These are phyloP conservation scores for Candida oleophila DNA, from an alignment of 805 yeast species.

Conservation along the genomic window DNA sequence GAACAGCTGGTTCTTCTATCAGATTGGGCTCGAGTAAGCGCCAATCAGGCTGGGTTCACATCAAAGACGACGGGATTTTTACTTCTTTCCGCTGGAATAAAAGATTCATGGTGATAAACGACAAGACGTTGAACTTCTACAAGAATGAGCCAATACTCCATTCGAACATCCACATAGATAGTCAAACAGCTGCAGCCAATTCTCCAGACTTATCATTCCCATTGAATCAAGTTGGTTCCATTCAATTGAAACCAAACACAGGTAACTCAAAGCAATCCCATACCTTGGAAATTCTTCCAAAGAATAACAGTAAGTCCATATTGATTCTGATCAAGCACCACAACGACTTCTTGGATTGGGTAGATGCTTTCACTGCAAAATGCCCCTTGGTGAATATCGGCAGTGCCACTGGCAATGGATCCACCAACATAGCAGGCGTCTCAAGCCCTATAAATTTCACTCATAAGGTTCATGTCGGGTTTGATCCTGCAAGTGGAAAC, in stretches of 20 bases:
- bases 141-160: slow-evolving; percentile 52
- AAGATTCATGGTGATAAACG: slow-evolving; percentile 75
- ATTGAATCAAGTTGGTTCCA: slow-evolving; percentile 33
- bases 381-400: slow-evolving; percentile 58
- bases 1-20: slow-evolving; percentile 9
- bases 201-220: slow-evolving; percentile 39
- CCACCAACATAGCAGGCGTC: slow-evolving; percentile 43
- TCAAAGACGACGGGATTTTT: slow-evolving; percentile 85
- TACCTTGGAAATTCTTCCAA: slow-evolving; percentile 75
- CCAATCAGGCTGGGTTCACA: slow-evolving; percentile 81
- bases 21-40: slow-evolving; percentile 28
- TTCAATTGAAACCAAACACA: slow-evolving; percentile 59
- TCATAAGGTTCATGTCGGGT: slow-evolving; percentile 88
- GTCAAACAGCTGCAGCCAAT: slow-evolving; percentile 14
- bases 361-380: slow-evolving; percentile 79
- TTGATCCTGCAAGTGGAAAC: slow-evolving; percentile 71
- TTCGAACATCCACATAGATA: slow-evolving; percentile 33
- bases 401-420: slow-evolving; percentile 11
- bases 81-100: slow-evolving; percentile 92
- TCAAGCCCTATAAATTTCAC: slow-evolving; percentile 94
- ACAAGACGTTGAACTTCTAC: slow-evolving; percentile 71
- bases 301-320: slow-evolving; percentile 55
- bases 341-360: slow-evolving; percentile 83
- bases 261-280: slow-evolving; percentile 43
- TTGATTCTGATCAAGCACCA: slow-evolving; percentile 75